Conservation (phyloP, 768 basidiomycete genomes). For the Krasilnikovozyma curviuscula region DNA sequence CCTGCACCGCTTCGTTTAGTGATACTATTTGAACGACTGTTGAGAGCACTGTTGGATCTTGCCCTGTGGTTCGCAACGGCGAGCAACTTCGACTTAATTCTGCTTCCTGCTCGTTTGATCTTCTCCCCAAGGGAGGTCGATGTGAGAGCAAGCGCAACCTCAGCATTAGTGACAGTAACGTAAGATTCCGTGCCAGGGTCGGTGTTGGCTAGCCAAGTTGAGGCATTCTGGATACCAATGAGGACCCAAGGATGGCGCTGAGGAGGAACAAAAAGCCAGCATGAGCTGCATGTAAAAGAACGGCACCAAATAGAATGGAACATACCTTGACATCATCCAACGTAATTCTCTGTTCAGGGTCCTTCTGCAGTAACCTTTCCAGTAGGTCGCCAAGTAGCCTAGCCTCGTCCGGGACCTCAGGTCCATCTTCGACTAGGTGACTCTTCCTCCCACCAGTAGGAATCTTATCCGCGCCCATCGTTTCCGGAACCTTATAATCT, state of each 20-base stretch:
- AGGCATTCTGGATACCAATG: constrained; percentile 44
- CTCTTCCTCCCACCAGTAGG: constrained; percentile 46
- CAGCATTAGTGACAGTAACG: constrained; percentile 50
- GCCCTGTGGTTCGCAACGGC: too few relatives aligned
- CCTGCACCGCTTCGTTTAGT: too few relatives aligned
- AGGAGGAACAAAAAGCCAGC: background rate
- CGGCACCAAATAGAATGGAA: background rate
- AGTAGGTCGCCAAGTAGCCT: constrained; percentile 49
- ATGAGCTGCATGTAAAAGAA: background rate
- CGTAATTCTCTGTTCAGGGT: constrained; percentile 49
- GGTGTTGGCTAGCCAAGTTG: constrained; percentile 50
- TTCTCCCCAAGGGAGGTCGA: constrained; percentile 19
- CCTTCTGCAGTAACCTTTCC: constrained; percentile 62
- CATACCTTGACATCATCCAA: constrained; percentile 65
- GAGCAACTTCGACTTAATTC: constrained; percentile 9
- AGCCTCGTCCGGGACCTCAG: constrained; percentile 30
- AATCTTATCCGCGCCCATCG: constrained; percentile 53
- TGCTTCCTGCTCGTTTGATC: constrained; percentile 22
- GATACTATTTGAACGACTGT: too few relatives aligned
- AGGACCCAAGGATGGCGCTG: constrained; percentile 41
- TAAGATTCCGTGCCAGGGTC: constrained; percentile 34
- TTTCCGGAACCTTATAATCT: constrained; percentile 47
- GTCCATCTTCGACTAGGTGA: constrained; percentile 7
- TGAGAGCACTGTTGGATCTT: too few relatives aligned
- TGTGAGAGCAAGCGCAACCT: constrained; percentile 43